Conservation (phyloP, 306 rosid species). For the Prunus kanzakura region DNA sequence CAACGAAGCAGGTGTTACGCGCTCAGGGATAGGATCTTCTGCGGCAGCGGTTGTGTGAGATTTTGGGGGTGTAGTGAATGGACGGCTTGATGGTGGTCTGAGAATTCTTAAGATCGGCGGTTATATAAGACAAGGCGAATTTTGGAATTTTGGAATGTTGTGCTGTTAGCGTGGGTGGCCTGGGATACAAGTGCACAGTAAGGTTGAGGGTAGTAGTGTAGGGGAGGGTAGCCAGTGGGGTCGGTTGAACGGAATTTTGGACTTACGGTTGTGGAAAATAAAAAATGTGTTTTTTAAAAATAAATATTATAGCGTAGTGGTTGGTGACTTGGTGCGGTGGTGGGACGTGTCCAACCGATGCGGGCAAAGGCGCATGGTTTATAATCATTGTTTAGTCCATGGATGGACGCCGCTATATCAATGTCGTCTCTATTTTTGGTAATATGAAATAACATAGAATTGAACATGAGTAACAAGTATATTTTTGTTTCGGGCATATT, state of each 20-base stretch:
- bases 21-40: not conserved
- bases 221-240: not conserved
- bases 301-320: not conserved
- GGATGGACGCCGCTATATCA: not conserved
- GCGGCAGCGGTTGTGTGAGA: not conserved
- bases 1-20: not conserved
- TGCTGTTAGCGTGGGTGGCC: not conserved
- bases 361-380: not conserved
- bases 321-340: not conserved
- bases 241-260: not conserved
- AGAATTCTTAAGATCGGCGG: not conserved
- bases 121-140: not conserved
- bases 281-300: not conserved
- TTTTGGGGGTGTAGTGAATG: not conserved
- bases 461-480: too few species aligned
- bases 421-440: too few species aligned
- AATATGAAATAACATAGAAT: too few species aligned
- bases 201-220: not conserved
- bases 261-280: not conserved
- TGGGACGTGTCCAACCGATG: constrained; percentile 3
- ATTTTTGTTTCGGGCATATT: too few species aligned
- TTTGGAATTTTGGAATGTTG: too few species aligned
- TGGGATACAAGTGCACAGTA: not conserved
- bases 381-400: not conserved
- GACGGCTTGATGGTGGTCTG: not conserved